Evolutionary conservation across 208 protist genomes (phyloP), one percentile per base, ranked within the genome.

Genomic region (Leishmania turanica): DNA sequence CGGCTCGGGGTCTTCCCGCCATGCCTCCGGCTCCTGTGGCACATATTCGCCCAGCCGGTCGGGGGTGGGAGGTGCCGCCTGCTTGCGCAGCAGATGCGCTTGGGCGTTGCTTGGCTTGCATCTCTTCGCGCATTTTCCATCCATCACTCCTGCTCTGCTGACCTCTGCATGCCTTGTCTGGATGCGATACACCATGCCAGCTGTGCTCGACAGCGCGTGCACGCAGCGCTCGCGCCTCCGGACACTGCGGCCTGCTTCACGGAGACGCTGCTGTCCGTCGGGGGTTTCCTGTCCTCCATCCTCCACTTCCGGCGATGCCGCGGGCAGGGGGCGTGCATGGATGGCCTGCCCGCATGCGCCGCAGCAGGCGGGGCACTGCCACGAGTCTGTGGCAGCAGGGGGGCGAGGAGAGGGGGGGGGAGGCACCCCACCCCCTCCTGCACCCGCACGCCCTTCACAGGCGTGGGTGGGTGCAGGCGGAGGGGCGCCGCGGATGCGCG

Each of bases 121-220:
- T 19, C 40, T 47, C 37, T 47, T 27, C 40, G 21, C 66, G 66
- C 17, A 37, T 69, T 17, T 72, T 56, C 27, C n/a, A 6, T 78
- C 24, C 58, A 24, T 37, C 45, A 65, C 40, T 78, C 17, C 77
- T 83, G 51, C 37, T 82, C 37, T 70, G 65, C 65, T 70, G n/a
- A 49, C 37, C 66, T n/a, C 66, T 49, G 19, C 19, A 49, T 49
- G 42, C 66, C 37, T 51, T 45, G 66, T 3, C 40, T 71, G 24
- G 66, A 5, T 51, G 19, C 13, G 21, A 45, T 49, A 34, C 66
- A 17, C 66, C 37, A 51, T n/a, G 24, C 68, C 11, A 31, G 68
- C 42, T 17, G 37, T 27, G 13, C 34, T 40, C 37, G 11, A 13
- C 34, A 47, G 34, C 17, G 37, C 15, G 17, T 68, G 34, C 66